Conservation (phyloP, 495 filamentous ascomycete species). For the Penicillium canescens region DNA sequence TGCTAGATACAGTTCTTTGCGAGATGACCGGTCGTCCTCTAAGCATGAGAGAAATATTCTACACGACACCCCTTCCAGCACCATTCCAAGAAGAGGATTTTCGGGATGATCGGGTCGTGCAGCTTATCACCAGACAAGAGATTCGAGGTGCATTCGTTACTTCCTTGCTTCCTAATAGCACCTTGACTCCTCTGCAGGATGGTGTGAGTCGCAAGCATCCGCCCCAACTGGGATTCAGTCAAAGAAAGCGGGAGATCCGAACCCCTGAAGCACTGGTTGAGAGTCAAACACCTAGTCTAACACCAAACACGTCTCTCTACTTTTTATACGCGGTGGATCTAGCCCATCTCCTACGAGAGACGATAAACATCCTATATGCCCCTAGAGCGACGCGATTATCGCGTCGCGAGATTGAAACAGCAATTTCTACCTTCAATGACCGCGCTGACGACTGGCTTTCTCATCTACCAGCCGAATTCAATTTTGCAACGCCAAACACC, state of each 20-base stretch:
- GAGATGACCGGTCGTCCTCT: conserved; percentile 62
- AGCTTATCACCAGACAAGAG: conserved; percentile 30
- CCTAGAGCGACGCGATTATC: conserved; percentile 17
- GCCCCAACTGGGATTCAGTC: not conserved
- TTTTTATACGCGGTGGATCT: conserved; percentile 29
- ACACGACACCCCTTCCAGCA: conserved; percentile 53
- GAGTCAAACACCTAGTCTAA: not conserved
- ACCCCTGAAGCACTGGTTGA: not conserved
- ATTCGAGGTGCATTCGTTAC: conserved; percentile 22
- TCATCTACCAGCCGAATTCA: conserved; percentile 31
- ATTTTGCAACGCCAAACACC: conserved; percentile 8
- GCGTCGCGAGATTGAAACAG: conserved; percentile 23
- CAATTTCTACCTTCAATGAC: conserved; percentile 19
- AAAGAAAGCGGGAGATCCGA: conserved; percentile 4
- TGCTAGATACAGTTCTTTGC: conserved; percentile 56
- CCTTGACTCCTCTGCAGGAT: conserved; percentile 1
- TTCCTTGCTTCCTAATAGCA: conserved; percentile 14
- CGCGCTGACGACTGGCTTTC: conserved; percentile 25
- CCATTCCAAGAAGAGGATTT: conserved; percentile 55
- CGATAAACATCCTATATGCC: conserved; percentile 24
- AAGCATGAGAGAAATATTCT: conserved; percentile 51
- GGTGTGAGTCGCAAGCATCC: not conserved
- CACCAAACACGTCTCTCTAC: conserved; percentile 23
- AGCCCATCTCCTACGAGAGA: conserved; percentile 19
- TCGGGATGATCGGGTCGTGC: conserved; percentile 21